Conservation (phyloP, 495 filamentous ascomycete species). For the Penicillium antarcticum region DNA sequence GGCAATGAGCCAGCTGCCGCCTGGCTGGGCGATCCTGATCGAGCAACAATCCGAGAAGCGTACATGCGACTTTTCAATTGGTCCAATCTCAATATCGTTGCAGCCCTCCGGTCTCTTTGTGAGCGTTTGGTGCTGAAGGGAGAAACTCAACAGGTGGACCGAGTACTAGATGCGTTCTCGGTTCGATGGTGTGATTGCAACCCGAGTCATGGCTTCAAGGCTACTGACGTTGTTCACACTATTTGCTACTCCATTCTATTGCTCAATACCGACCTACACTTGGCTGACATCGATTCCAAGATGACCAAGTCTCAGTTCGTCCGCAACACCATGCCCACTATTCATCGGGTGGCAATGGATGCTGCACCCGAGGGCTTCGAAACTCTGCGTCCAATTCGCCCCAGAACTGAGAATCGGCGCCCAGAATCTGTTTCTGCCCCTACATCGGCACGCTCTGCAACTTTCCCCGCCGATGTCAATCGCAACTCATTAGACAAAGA, state of each 20-base stretch:
- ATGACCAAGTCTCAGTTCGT: constrained; percentile 94
- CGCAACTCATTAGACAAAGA: constrained; percentile 17
- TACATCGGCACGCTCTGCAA: constrained; percentile 20
- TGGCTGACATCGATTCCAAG: constrained; percentile 91
- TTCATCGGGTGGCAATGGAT: constrained; percentile 71
- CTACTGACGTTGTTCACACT: constrained; percentile 87
- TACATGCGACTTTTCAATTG: constrained; percentile 94
- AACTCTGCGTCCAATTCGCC: constrained; percentile 42
- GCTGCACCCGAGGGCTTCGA: constrained; percentile 66
- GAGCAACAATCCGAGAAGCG: constrained; percentile 66
- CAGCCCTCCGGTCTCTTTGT: constrained; percentile 77
- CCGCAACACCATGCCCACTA: constrained; percentile 93
- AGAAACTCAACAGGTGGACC: constrained; percentile 95
- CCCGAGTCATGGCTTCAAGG: constrained; percentile 90
- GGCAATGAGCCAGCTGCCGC: constrained; percentile 74
- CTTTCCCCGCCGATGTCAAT: constrained; percentile 19
- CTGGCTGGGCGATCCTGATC: constrained; percentile 77
- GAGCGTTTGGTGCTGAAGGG: constrained; percentile 78
- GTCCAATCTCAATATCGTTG: constrained; percentile 74
- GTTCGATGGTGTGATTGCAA: constrained; percentile 93
- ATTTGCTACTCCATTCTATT: constrained; percentile 95
- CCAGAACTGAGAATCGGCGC: constrained; percentile 16
- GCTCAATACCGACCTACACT: constrained; percentile 92
- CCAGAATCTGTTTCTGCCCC: constrained; percentile 11
- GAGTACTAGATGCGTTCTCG: constrained; percentile 85